A percentile compares a stretch with the other conserved stretches of the same genome.
Evolutionary conservation across 2,329 filamentous ascomycete genomes (phyloP).

Genomic region (Fusarium nurragi): DNA sequence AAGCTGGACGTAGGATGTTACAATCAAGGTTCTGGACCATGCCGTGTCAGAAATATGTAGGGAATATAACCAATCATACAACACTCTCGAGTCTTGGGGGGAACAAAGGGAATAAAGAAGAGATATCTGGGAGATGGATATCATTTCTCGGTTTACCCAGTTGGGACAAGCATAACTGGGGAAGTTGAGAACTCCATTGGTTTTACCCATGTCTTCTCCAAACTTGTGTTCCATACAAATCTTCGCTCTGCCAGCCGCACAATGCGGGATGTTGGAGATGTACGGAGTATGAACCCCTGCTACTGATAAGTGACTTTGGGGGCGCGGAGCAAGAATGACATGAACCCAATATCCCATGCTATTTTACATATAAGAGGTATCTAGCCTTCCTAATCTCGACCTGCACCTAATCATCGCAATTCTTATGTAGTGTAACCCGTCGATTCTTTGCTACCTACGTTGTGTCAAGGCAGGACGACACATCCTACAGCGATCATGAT

Average conservation of each 20-base stretch:
- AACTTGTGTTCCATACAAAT: slow-evolving; percentile 8
- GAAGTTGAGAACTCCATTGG: slow-evolving; percentile 11
- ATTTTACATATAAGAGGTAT: no score
- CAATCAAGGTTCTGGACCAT: slow-evolving; percentile 33
- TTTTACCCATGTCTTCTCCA: slow-evolving; percentile 24
- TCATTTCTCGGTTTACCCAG: slow-evolving; percentile 12
- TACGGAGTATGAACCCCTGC: not conserved
- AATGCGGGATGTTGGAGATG: slow-evolving; percentile 8
- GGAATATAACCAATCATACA: slow-evolving; percentile 6
- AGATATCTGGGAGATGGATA: not conserved
- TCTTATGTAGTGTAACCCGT: no score
- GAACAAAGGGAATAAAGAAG: not conserved
- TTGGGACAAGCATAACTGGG: slow-evolving; percentile 13
- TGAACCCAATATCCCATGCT: not conserved
- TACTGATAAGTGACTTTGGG: not conserved
- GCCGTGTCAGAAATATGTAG: slow-evolving; percentile 3
- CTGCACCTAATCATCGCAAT: no score
- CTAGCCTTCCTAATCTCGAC: no score
- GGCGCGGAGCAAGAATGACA: not conserved
- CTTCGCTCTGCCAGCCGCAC: not conserved
- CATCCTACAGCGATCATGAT: not conserved
- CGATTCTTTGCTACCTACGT: no score
- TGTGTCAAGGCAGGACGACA: no score
- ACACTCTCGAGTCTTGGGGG: not conserved
- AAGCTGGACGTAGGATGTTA: not conserved